Evolutionary conservation across 2,329 filamentous ascomycete genomes (phyloP), one percentile per base, ranked within the genome.

Genomic region (Diaporthe sp.): DNA sequence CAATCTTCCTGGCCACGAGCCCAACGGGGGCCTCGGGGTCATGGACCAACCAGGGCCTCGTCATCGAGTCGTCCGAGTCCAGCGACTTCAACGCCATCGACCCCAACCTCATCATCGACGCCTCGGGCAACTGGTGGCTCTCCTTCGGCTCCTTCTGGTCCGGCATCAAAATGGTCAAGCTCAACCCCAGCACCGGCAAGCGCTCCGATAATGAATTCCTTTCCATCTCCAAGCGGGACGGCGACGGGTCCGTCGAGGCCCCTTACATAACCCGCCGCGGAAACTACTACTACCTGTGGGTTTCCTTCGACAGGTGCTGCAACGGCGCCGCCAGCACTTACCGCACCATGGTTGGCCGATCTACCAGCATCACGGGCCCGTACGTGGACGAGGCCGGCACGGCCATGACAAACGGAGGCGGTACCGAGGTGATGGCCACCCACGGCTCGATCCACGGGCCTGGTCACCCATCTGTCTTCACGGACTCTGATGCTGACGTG

Each of bases 261-360:
- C 59, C 59, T 17, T 63, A 44, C 37, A 63, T 63, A 17, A 63
- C 59, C 1, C 59, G 59, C 3, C 59, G 59, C 25, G 59, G 59
- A 4, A 63, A 63, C 59, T 63, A 63, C 39, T 63, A 63, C 59
- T 63, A 63, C 39, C 39, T 63, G 25, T 63, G 59, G 59, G 59
- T 63, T 4, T 30, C 59, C 2, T 63, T 63, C 1, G 59, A 63
- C 3, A 32, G 59, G 7, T 63, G 59, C 39, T 63, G 59, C 27
- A n/a, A n/a, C 4, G 59, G 59, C 3, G 59, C 59, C 15, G 30
- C 59, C 15, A 63, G 59, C 39, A 63, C 59, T 25, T 63, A 63
- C 59, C 59, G 59, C 5, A 63, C 59, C 27, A 63, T 63, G 59
- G 59, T 63, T 3, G 59, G 59, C 10, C 59, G 59, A 3, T 44